Evolutionary conservation across 1,284 basidiomycete genomes (phyloP), one percentile per base, ranked within the genome.

Genomic region (Ustilago trichophora): DNA sequence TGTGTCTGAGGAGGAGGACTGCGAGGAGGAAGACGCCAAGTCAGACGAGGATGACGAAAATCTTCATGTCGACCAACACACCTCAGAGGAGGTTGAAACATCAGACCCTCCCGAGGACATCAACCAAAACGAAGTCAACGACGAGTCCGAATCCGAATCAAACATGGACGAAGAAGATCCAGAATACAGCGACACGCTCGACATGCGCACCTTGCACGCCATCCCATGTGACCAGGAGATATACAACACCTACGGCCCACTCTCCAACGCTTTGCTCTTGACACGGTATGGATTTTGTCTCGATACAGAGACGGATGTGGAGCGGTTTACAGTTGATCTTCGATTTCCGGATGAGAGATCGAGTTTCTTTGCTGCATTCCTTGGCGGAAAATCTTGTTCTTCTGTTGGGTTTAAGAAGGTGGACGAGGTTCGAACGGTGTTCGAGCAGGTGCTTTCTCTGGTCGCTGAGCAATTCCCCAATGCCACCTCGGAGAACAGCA

Each of bases 281-380:
- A 66, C 64, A 4, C 62, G 68, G 3, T 80, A 80, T 45, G 78
- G 78, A 6, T 80, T 80, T 32, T 59, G 55, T 18, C 53, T 76
- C 5, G 75, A 73, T n/a, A 63, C 53, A 5, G 72, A 72, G 32
- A 78, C 77, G 10, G 71, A 67, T 19, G 46, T 59, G 21, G 77
- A 80, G 41, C 64, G 77, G 0, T 72, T 47, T 43, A 73, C 56
- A 1, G 43, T 72, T 45, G 75, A 76, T 29, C 27, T 70, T 21
- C 55, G 68, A 2, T 58, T 65, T 18, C 21, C 48, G 5, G 1
- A 4, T 0, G 77, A 80, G 35, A 50, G 63, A 6, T 10, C 19
- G 4, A 38, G 36, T 15, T 45, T 73, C 7, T 21, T 57, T 1
- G 19, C 21, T 7, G 62, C 68, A 1, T 41, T 57, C 10, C 1